Evolutionary conservation across 164 flowering plant genomes (phyloP), one percentile per base, ranked within the genome.

Genomic region (Tetracentron sinense): DNA sequence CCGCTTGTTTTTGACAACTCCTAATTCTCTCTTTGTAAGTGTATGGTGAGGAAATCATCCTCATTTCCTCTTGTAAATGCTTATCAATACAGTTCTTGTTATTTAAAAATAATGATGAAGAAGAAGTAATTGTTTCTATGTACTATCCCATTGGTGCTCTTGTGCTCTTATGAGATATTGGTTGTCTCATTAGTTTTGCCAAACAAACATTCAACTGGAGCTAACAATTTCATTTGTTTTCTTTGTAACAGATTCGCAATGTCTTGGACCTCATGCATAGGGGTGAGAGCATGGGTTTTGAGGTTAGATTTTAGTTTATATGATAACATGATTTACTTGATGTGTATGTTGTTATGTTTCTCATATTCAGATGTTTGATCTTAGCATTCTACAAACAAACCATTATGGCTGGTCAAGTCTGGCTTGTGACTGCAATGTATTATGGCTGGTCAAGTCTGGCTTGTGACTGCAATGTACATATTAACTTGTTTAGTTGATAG

Each of bases 231-330:
- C 53, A 17, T 22, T 49, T 7, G 4, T 8, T 20, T 15, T 49
- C 25, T 20, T 20, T 49, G 62, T 42, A 61, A 71, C 94, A 90
- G 88, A 78, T 93, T 55, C 92, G 94, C 61, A 87, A 69, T 81
- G 94, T 81, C 48, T 73, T 90, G 88, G 92, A 86, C 66, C 77
- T 80, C 63, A 77, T 87, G 75, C 96, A 92, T 15, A 71, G 96
- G 71, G 85, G 96, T 29, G 96, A 86, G 64, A 79, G 75, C 72
- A 69, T 90, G 70, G 83, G 90, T 49, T 70, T 85, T 69, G 98
- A 92, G 96, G 98, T 92, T 48, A 77, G 81, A 20, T 48, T 68
- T 47, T 26, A 7, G 22, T 47, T n/a, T n/a, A n/a, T 61, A 19
- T 42, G 11, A 16, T 38, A n/a, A n/a, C n/a, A n/a, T n/a, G n/a